These are phyloP conservation scores for Teratosphaeria destructans DNA, from an alignment of 2,329 filamentous ascomycete genomes.

Conservation along the genomic window DNA sequence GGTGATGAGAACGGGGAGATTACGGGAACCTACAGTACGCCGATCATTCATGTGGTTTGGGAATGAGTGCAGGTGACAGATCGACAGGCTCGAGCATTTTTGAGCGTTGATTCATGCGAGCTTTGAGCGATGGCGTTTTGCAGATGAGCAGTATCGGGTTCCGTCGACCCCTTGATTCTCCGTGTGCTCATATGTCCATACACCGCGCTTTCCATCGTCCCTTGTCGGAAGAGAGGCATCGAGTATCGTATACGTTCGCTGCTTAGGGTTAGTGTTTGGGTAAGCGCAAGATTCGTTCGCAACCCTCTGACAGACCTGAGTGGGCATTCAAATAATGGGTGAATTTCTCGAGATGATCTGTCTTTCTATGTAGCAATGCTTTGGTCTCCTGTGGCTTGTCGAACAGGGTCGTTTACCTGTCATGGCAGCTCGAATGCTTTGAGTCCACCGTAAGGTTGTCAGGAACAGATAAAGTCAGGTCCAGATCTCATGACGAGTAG, in stretches of 20 bases:
- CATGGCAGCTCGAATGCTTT: too few relatives aligned
- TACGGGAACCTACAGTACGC: constrained; percentile 1
- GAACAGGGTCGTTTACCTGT: too few relatives aligned
- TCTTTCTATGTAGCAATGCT: too few relatives aligned
- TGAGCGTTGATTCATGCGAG: background rate
- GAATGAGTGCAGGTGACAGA: background rate
- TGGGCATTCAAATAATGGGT: too few relatives aligned
- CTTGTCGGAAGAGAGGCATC: background rate
- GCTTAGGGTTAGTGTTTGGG: background rate
- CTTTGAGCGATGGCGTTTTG: background rate
- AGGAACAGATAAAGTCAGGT: too few relatives aligned
- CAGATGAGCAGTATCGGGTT: background rate
- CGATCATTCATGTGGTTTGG: constrained; percentile 1
- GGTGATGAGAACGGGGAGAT: background rate
- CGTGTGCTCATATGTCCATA: too few relatives aligned
- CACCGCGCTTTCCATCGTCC: too few relatives aligned
- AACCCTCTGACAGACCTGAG: background rate
- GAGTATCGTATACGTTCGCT: background rate
- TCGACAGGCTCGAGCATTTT: background rate
- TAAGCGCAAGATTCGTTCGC: background rate
- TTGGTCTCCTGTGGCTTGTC: too few relatives aligned
- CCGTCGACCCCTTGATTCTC: too few relatives aligned
- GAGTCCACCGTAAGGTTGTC: too few relatives aligned
- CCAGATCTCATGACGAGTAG: too few relatives aligned
- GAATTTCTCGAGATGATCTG: too few relatives aligned